phyloP scores from a whole-genome alignment of 306 rosid species.

The Quercus suber region DNA sequence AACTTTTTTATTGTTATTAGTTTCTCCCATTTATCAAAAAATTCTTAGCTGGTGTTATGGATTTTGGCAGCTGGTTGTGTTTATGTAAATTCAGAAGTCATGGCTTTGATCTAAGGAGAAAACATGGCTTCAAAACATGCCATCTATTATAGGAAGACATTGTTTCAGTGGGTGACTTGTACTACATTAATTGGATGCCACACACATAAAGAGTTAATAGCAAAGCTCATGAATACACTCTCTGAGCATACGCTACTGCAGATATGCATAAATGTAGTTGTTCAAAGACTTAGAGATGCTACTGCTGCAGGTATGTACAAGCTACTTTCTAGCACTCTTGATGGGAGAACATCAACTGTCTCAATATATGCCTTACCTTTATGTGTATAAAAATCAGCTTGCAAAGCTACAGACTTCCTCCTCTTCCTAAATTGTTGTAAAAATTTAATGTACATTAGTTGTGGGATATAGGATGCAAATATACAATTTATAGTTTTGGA shows the following conservation, averaged over 20 bases:
- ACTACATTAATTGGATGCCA: no score
- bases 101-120: no score
- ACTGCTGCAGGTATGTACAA: conserved; percentile 91
- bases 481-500: not conserved
- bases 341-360: conserved; percentile 60
- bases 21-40: no score
- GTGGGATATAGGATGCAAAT: not conserved
- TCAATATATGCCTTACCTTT: conserved; percentile 81
- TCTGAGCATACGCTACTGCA: conserved; percentile 33
- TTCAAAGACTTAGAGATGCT: conserved; percentile 97
- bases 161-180: no score
- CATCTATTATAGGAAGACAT: no score
- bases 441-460: not conserved
- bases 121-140: no score
- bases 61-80: no score
- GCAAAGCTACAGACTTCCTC: conserved; percentile 42
- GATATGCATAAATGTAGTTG: conserved; percentile 84
- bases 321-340: conserved; percentile 57
- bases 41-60: no score
- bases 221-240: not conserved
- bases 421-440: conserved; percentile 23
- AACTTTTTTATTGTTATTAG: no score
- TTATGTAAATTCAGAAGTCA: no score
- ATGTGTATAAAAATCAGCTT: conserved; percentile 53
- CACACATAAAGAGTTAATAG: no score